These are phyloP conservation scores for Paramecium caudatum DNA, from an alignment of 73 alveolate species.

Conservation along the genomic window DNA sequence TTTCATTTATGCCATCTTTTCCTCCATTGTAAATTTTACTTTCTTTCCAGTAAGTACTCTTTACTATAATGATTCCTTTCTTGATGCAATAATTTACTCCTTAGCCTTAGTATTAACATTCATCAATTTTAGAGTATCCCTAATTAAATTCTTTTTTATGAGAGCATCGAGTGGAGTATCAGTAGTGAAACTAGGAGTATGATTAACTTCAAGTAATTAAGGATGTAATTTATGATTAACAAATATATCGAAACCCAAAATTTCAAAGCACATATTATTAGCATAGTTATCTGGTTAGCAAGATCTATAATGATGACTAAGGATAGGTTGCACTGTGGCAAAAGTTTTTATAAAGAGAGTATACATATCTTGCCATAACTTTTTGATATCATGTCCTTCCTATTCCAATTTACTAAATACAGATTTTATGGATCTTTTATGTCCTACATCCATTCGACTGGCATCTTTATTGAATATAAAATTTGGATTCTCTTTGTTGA, in stretches of 20 bases:
- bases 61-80: slow-evolving; percentile 63
- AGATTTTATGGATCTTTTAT: slow-evolving; percentile 82
- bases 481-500: slow-evolving; percentile 84
- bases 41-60: slow-evolving; percentile 76
- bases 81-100: slow-evolving; percentile 57
- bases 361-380: slow-evolving; percentile 78
- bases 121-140: slow-evolving; percentile 73
- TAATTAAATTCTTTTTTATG: slow-evolving; percentile 69
- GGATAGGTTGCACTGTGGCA: slow-evolving; percentile 79
- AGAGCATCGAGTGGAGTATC: slow-evolving; percentile 75
- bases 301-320: slow-evolving; percentile 82
- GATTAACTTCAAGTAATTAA: slow-evolving; percentile 70
- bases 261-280: slow-evolving; percentile 79
- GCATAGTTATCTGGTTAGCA: slow-evolving; percentile 83
- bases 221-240: slow-evolving; percentile 71
- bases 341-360: slow-evolving; percentile 78
- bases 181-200: slow-evolving; percentile 76
- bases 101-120: slow-evolving; percentile 52
- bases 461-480: slow-evolving; percentile 80
- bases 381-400: slow-evolving; percentile 79
- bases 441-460: slow-evolving; percentile 84
- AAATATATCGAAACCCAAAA: slow-evolving; percentile 79
- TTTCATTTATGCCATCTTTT: slow-evolving; percentile 47
- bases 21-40: slow-evolving; percentile 59
- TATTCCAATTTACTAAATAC: slow-evolving; percentile 73